Percentiles rank a stretch among this genome's conserved stretches.
phyloP scores from a whole-genome alignment of 2,329 filamentous ascomycete genomes.

The Gnomoniopsis sp. region DNA sequence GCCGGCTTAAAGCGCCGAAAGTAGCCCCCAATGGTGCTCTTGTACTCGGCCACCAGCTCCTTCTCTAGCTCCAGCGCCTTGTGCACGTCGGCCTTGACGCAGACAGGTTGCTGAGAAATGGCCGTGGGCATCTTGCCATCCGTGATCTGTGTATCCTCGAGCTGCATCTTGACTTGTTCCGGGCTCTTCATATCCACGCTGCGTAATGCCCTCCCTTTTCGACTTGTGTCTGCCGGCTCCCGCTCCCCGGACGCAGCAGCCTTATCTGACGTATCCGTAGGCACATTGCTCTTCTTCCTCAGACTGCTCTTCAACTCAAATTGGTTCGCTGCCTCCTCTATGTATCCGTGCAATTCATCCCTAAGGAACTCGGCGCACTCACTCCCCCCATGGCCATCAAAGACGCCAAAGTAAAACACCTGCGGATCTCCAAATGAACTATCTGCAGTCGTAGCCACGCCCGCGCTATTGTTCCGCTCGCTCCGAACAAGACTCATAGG shows the following conservation, averaged over 20 bases:
- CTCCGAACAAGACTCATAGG: constrained; percentile 58
- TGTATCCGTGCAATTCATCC: constrained; percentile 81
- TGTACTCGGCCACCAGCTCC: constrained; percentile 73
- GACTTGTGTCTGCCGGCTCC: constrained; percentile 3
- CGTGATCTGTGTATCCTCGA: constrained; percentile 32
- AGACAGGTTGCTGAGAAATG: constrained; percentile 39
- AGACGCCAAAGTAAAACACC: constrained; percentile 95
- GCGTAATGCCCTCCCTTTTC: constrained; percentile 21
- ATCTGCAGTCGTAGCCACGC: constrained; percentile 66
- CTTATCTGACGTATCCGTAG: constrained; percentile 13
- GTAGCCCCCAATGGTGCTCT: constrained; percentile 84
- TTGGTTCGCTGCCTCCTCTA: constrained; percentile 73
- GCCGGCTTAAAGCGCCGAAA: constrained; percentile 86
- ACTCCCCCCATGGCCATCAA: constrained; percentile 89
- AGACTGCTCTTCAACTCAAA: constrained; percentile 80
- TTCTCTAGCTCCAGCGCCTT: constrained; percentile 68
- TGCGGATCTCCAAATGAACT: constrained; percentile 85
- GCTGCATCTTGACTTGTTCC: constrained; percentile 39
- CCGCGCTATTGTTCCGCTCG: constrained; percentile 43
- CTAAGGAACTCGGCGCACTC: constrained; percentile 86
- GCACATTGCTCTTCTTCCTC: constrained; percentile 36
- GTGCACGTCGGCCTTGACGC: constrained; percentile 48
- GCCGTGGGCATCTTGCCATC: constrained; percentile 31
- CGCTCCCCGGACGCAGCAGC: constrained; percentile 8
- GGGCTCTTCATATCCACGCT: constrained; percentile 47